Conservation (phyloP, 768 basidiomycete genomes). For the Cystobasidium onofrii region DNA sequence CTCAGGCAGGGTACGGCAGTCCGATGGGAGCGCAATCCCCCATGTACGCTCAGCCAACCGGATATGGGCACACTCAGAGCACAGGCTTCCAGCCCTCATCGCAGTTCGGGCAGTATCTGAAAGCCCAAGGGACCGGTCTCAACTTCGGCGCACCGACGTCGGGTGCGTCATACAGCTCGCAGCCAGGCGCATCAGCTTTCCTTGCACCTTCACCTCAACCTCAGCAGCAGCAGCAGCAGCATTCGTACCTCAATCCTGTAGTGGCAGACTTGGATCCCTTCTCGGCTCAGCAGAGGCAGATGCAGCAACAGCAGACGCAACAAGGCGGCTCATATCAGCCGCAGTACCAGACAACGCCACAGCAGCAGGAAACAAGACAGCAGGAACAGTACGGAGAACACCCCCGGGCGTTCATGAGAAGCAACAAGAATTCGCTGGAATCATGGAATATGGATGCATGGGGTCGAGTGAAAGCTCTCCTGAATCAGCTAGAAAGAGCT, state of each 20-base stretch:
- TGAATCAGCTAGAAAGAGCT: constrained; percentile 24
- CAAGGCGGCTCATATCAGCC: constrained; percentile 5
- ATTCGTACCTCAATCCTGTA: background rate
- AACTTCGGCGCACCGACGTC: constrained; percentile 13
- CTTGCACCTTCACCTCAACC: background rate
- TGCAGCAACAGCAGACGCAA: background rate
- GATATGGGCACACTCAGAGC: constrained; percentile 10
- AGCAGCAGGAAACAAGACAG: constrained; percentile 25
- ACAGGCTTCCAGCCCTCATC: constrained; percentile 27
- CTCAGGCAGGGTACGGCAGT: background rate
- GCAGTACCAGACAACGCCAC: constrained; percentile 19
- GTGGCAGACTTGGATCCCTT: constrained; percentile 29
- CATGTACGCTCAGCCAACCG: constrained; percentile 28
- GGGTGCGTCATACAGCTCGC: background rate
- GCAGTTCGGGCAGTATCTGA: constrained; percentile 30
- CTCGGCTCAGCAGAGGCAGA: constrained; percentile 11
- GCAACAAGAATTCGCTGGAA: constrained; percentile 17
- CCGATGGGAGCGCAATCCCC: background rate
- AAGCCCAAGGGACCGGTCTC: background rate
- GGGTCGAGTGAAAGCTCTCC: background rate
- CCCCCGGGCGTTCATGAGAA: constrained; percentile 19
- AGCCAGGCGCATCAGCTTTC: constrained; percentile 19
- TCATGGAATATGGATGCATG: constrained; percentile 19
- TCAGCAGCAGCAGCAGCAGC: background rate
- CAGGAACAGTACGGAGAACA: constrained; percentile 29